Evolutionary conservation across 306 rosid genomes (phyloP).

Genomic region (Styphnolobium japonicum): DNA sequence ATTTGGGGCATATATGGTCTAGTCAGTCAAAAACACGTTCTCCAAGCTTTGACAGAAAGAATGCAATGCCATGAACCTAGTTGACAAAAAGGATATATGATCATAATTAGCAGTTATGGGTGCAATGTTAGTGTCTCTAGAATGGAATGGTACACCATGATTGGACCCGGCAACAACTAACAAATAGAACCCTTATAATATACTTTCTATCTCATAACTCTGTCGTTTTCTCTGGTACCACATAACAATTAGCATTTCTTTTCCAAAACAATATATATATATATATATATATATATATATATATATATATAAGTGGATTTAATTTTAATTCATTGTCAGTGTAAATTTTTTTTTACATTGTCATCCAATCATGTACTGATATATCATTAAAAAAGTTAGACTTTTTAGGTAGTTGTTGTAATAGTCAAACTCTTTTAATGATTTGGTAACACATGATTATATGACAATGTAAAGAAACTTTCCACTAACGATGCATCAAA

Average conservation of each 20-base stretch:
- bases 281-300: not conserved
- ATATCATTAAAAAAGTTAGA: too few relatives aligned
- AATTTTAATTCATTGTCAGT: too few relatives aligned
- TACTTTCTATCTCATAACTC: not conserved
- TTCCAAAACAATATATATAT: not conserved
- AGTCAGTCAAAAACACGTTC: not conserved
- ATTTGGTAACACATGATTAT: too few relatives aligned
- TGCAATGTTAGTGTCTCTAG: conserved; percentile 13
- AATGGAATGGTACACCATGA: conserved; percentile 10
- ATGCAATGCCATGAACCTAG: not conserved
- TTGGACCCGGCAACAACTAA: conserved; percentile 23
- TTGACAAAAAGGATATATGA: not conserved
- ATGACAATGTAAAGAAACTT: too few relatives aligned
- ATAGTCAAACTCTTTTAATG: too few relatives aligned
- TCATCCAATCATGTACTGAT: too few relatives aligned
- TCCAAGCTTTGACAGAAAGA: not conserved
- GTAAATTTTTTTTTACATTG: too few relatives aligned
- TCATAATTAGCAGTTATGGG: conserved; percentile 25
- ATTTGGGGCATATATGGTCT: not conserved
- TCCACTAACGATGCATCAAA: too few relatives aligned
- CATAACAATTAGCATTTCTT: not conserved
- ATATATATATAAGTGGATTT: too few relatives aligned
- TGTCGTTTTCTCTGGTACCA: not conserved
- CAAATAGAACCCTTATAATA: not conserved
- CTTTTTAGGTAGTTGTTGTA: too few relatives aligned